Percentiles rank a stretch among this genome's conserved stretches.
phyloP scores from a whole-genome alignment of 768 basidiomycete species.

The Tubosaeta sp. region DNA sequence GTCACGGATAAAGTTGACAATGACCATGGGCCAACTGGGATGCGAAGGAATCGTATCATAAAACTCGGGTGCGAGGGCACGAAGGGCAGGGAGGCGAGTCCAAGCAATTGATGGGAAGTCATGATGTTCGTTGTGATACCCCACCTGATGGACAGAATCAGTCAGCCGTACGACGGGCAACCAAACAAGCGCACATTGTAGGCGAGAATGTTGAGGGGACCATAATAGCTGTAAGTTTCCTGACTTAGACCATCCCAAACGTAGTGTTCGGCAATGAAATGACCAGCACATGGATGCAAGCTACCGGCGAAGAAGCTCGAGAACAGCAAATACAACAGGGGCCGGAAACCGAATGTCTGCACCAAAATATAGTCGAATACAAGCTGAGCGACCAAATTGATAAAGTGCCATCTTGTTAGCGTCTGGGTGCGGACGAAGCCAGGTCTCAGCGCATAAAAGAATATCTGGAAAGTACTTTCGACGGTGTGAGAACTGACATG shows the following conservation, averaged over 20 bases:
- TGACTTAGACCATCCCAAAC: constrained; percentile 89
- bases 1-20: constrained; percentile 90
- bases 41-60: constrained; percentile 88
- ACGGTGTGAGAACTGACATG: constrained; percentile 1
- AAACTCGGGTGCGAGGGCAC: constrained; percentile 82
- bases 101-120: constrained; percentile 97
- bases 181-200: constrained; percentile 72
- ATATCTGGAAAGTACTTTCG: constrained; percentile 87
- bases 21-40: constrained; percentile 93
- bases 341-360: constrained; percentile 37
- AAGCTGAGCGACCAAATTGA: constrained; percentile 71
- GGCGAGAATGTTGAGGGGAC: constrained; percentile 80
- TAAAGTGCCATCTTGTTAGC: constrained; percentile 77
- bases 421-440: constrained; percentile 84
- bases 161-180: neutral
- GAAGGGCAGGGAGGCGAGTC: constrained; percentile 85
- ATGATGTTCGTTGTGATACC: constrained; percentile 99
- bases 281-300: constrained; percentile 91
- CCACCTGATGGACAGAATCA: constrained; percentile 53
- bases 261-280: constrained; percentile 98
- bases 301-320: constrained; percentile 96
- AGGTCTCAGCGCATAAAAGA: constrained; percentile 97
- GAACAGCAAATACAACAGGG: constrained; percentile 78
- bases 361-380: constrained; percentile 69
- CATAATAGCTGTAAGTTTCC: constrained; percentile 98